Evolutionary conservation across 306 rosid species (phyloP), one percentile per base, ranked within the genome.

Genomic region (Quercus bicolor): DNA sequence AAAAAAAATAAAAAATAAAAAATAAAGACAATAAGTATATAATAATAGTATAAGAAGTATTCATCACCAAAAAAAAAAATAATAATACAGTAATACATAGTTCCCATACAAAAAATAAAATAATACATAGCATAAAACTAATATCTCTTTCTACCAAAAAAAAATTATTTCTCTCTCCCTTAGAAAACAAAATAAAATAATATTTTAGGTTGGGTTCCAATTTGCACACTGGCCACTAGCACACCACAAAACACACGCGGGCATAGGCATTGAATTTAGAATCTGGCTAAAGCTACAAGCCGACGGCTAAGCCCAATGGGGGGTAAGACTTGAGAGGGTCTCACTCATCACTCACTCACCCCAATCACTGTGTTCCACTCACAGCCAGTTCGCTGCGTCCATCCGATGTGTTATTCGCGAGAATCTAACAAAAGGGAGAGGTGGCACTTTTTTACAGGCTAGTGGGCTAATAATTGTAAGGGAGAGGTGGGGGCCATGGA

Each of bases 381-480:
- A 45, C 55, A 11, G 76, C 76, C 76, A 55, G 48, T 68, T 80
- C 43, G 76, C 73, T 75, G 80, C 81, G 51, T 54, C 26, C 77
- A 29, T 14, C 52, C 13, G 29, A 5, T 56, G 66, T 74, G 61
- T 40, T 5, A 45, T 68, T 69, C 29, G 72, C 20, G 8, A 4
- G 76, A 75, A 26, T 74, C 84, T 5, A 16, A 14, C 7, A 8
- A 8, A 45, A 23, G 7, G 0, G 2, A 26, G 56, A 59, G 66
- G 65, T 70, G 80, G 45, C 59, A 20, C 3, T 0, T 13, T 18
- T 12, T 45, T 15, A 60, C 52, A 70, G 80, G 68, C 18, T 45
- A 15, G 2, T 2, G 24, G 13, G 11, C 4, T 72, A 51, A 56
- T 31, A 7, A 70, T 69, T 33, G 45, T 40, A 40, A 40, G 45